Evolutionary conservation across 2,329 filamentous ascomycete genomes (phyloP).

Genomic region (Aspergillus sp.): DNA sequence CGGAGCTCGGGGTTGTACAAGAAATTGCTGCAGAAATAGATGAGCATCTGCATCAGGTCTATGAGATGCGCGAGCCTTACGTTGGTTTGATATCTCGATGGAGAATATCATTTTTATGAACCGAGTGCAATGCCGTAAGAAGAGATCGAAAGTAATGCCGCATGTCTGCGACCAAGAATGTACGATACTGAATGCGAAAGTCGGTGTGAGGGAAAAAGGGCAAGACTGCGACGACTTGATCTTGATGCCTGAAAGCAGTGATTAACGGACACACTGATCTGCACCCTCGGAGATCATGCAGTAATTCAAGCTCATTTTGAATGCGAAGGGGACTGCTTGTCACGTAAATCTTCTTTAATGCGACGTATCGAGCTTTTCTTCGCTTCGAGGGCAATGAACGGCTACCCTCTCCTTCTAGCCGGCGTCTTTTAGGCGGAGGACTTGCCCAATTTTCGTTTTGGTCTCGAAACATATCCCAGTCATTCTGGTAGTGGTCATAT

Average conservation of each 20-base stretch:
- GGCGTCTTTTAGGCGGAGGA: slow-evolving; percentile 58
- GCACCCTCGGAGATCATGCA: slow-evolving; percentile 80
- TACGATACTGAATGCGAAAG: slow-evolving; percentile 85
- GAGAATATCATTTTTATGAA: slow-evolving; percentile 79
- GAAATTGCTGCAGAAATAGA: slow-evolving; percentile 60
- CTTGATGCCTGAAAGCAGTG: slow-evolving; percentile 89
- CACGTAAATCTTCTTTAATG: slow-evolving; percentile 99
- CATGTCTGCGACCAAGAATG: slow-evolving; percentile 82
- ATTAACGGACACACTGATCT: slow-evolving; percentile 89
- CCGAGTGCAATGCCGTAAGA: slow-evolving; percentile 76
- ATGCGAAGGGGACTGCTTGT: slow-evolving; percentile 92
- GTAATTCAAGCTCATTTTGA: slow-evolving; percentile 89
- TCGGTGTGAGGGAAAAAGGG: slow-evolving; percentile 95
- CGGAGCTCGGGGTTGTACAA: slow-evolving; percentile 74
- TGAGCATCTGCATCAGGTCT: background rate
- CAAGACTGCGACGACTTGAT: slow-evolving; percentile 91
- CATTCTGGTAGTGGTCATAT: slow-evolving; percentile 77
- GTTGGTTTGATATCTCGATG: slow-evolving; percentile 97
- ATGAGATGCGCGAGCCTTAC: slow-evolving; percentile 25
- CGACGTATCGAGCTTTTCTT: slow-evolving; percentile 70
- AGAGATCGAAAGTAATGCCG: slow-evolving; percentile 83
- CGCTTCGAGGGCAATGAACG: slow-evolving; percentile 31
- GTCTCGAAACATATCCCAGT: slow-evolving; percentile 70
- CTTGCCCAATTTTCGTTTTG: slow-evolving; percentile 62
- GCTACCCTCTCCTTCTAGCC: slow-evolving; percentile 35